phyloP scores from a whole-genome alignment of 208 protist genomes.

The Trypanosoma scelopori region DNA sequence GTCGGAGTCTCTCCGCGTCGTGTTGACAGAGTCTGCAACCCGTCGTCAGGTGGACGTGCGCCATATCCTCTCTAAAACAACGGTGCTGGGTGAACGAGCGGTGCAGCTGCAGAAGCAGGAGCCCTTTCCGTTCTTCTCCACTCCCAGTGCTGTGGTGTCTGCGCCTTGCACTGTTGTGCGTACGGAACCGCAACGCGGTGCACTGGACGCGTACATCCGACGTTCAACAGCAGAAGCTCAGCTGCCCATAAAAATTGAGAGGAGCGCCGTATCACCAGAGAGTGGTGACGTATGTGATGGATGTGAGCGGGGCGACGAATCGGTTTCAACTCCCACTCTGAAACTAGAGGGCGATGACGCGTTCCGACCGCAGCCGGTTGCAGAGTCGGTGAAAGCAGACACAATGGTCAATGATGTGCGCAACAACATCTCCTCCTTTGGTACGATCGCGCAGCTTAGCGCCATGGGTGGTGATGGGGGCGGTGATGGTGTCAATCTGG shows the following conservation, averaged over 20 bases:
- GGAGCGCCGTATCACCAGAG: not conserved
- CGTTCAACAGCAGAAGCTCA: not conserved
- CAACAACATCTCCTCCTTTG: constrained; percentile 6
- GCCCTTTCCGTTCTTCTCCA: not conserved
- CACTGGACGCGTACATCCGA: constrained; percentile 65
- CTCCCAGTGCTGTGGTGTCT: constrained; percentile 26
- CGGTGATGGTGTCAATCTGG: constrained; percentile 15
- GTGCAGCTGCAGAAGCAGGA: not conserved
- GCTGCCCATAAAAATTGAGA: not conserved
- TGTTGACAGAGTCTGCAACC: constrained; percentile 55
- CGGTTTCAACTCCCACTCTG: not conserved
- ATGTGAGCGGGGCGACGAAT: not conserved
- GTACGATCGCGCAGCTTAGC: constrained; percentile 13
- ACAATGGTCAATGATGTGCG: too few species aligned
- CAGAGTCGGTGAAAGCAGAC: too few species aligned
- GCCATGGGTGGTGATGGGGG: constrained; percentile 7
- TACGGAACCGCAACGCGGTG: constrained; percentile 71
- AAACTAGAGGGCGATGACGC: not conserved
- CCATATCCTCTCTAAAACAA: constrained; percentile 24
- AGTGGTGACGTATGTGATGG: not conserved
- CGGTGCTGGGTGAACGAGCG: constrained; percentile 23
- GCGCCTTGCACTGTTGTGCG: constrained; percentile 75
- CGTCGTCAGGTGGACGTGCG: constrained; percentile 60
- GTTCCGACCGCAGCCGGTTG: too few species aligned
- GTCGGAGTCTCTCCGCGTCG: constrained; percentile 52